Evolutionary conservation across 1,284 basidiomycete species (phyloP), one percentile per base, ranked within the genome.

Genomic region (Wolfiporia cocos): DNA sequence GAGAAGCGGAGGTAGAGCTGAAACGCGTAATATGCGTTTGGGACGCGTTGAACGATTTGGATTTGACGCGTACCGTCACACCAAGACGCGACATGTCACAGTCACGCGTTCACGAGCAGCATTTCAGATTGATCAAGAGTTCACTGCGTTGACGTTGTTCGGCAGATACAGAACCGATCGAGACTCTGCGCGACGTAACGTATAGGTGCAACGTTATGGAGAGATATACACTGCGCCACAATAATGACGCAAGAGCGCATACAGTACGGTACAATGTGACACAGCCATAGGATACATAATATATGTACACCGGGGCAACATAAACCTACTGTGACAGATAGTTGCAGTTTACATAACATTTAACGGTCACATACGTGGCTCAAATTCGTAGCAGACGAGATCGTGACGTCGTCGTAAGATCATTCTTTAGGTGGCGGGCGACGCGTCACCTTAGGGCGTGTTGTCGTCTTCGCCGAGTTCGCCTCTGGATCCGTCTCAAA

Each of bases 371-470:
- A 39, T 9, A 28, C 26, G 7, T 28, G 34, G 33, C 28, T 39
- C 20, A 40, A 10, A 31, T 32, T 23, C 29, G 24, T 33, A 40
- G 12, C 37, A 48, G 28, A 42, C 41, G 35, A 40, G 18, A 21
- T 11, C 22, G 28, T 11, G 20, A 24, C 3, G 31, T 17, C 18
- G 32, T 26, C 3, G 10, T 10, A 4, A 18, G 36, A 26, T 34
- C 21, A 23, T 39, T 37, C 20, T 38, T 37, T 10, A 39, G 19
- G 51, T 83, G 79, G 52, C 84, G 83, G 2, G 81, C 79, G 19
- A 85, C 81, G 2, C n/a, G n/a, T n/a, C n/a, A n/a, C n/a, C n/a
- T n/a, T n/a, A n/a, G n/a, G n/a, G 81, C 83, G 14, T 82, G 82
- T 33, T 77, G 72, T 37, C 70, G 69, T 45, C 79, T 65, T 38